A percentile compares a stretch with the other conserved stretches of the same genome.
These are phyloP conservation scores for Arthrinium phaeospermum DNA, from an alignment of 2,329 filamentous ascomycete genomes.

Conservation along the genomic window DNA sequence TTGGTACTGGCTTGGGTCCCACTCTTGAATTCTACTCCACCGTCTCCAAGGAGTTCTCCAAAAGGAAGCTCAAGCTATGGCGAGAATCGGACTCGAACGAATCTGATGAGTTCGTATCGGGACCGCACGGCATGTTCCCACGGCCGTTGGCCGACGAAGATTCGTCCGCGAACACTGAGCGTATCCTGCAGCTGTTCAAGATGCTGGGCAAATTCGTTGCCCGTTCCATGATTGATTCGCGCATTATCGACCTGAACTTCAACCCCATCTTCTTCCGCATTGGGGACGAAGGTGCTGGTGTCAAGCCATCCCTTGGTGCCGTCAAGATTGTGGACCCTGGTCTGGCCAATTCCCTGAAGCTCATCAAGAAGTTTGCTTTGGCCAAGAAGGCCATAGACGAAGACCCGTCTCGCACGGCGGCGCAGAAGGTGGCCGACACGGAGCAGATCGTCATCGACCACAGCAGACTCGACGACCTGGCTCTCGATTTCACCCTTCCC, in stretches of 20 bases:
- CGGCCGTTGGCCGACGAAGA: conserved; percentile 86
- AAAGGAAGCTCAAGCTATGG: conserved; percentile 97
- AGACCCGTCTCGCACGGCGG: conserved; percentile 66
- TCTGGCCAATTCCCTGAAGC: conserved; percentile 82
- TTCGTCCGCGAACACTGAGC: conserved; percentile 80
- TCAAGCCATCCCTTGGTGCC: conserved; percentile 85
- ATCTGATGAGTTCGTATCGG: conserved; percentile 81
- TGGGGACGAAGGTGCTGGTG: conserved; percentile 69
- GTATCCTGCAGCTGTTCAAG: conserved; percentile 86
- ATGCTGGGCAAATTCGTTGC: conserved; percentile 97
- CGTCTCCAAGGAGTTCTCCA: conserved; percentile 95
- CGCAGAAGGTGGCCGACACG: conserved; percentile 74
- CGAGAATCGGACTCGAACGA: conserved; percentile 82
- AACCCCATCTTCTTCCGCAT: conserved; percentile 98
- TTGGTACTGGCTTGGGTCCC: conserved; percentile 92
- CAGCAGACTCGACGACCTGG: conserved; percentile 82
- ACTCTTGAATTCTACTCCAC: conserved; percentile 98
- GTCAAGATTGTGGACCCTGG: conserved; percentile 88
- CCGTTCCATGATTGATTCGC: conserved; percentile 95
- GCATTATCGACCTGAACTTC: conserved; percentile 97
- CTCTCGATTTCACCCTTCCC: conserved; percentile 92
- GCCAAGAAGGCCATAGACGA: conserved; percentile 85
- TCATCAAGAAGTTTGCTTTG: conserved; percentile 84
- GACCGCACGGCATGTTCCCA: conserved; percentile 85
- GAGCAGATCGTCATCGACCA: conserved; percentile 76